Base-by-base conservation (phyloP, 2,329 filamentous ascomycete genomes). In the Scytalidium sp. region DNA sequence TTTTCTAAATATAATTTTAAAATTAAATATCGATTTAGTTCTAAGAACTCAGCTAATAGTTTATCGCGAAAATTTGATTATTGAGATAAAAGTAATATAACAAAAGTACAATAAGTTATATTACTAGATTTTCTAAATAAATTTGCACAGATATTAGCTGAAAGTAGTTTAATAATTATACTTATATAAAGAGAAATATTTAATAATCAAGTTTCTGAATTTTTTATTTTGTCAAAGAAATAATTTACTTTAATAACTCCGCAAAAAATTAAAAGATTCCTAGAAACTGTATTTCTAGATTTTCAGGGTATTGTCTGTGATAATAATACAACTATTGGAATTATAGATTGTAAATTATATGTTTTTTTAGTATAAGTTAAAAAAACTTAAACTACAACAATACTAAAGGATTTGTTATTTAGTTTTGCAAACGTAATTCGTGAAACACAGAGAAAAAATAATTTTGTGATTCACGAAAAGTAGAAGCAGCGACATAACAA, bases 281-380 rank as follows among this genome's bases (percentile, higher is more conserved):
- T n/a, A n/a, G n/a, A n/a, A n/a, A n/a, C n/a, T n/a, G 19, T 19
- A 19, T 42, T 5, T 41, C 15, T 41, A 22, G 11, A 43, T 21
- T 41, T 41, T 27, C n/a, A 17, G 23, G 20, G 20, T 19, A 41
- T 20, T 42, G 40, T 41, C 22, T 20, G 22, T 47, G 41, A 17
- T 47, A 47, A 17, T 6, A 20, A 43, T 47, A 20, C 6, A 42
- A 47, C 17, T 20, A 11, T 43, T 44, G 41, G 19, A 41, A 47
- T 22, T 19, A 27, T 9, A 47, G 11, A 15, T 29, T 29, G 13
- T 29, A 29, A 29, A 29, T 29, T 13, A 29, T 29, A 7, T 13
- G 25, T 29, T 13, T 29, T 29, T 29, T 29, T 29, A 29, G 13
- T 7, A 13, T 8, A 29, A 29, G 13, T 29, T 29, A 29, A 29